Base-by-base conservation (phyloP, 305 asterid species). In the Fraxinus greggii region DNA sequence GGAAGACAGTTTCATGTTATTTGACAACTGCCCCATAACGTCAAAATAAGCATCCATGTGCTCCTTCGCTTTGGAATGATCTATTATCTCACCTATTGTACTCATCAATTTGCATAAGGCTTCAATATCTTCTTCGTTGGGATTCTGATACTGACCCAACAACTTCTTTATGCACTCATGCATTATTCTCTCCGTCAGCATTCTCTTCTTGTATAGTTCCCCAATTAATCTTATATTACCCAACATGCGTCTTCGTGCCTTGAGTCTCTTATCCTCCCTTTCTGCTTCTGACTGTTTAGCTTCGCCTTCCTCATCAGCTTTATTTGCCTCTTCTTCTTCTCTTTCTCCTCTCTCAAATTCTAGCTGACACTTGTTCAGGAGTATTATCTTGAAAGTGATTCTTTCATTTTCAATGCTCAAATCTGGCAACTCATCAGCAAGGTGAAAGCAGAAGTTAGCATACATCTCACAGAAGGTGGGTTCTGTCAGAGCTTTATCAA, bases 401-500 rank as follows among this genome's bases (percentile, higher is more conserved):
- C 32, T 89, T 80, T 89, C 86, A 51, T 72, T 69, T 78, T 78
- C 85, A 81, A 81, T 84, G 51, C 83, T 89, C 85, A 88, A 61
- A 81, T 86, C 92, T 77, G 90, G 92, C 38, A 89, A 84, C 81
- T 75, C 89, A 0, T 74, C 84, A 3, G 90, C 85, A 73, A 89
- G 88, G 80, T 80, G 89, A 65, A 32, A 72, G 72, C 92, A 89
- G 69, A 87, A 89, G 65, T 85, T 80, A 8, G 92, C 92, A 88
- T 89, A 89, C 92, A 89, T 89, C 88, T 89, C 90, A 56, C 89
- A 86, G 75, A 89, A 89, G 2, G 90, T 87, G 51, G 92, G 92
- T 48, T 89, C 90, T 85, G 61, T 89, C 67, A 89, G 59, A 79
- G 92, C 92, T 80, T 89, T 89, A 76, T 89, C 90, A 78, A 89